A percentile compares a stretch with the other conserved stretches of the same genome.
Evolutionary conservation across 2,329 filamentous ascomycete species (phyloP).

Genomic region (Xylaria sp.): DNA sequence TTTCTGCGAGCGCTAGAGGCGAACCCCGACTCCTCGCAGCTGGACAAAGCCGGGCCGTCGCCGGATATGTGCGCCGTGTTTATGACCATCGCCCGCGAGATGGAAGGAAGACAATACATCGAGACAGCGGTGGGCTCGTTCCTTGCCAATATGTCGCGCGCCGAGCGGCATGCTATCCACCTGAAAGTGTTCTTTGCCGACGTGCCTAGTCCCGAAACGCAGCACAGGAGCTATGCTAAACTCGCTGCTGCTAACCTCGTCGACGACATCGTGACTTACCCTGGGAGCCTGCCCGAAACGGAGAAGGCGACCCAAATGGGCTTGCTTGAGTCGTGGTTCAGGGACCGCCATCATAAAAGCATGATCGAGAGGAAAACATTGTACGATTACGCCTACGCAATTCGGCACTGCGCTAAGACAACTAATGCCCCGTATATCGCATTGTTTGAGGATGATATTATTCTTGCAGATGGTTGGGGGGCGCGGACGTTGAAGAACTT

Average conservation of each 20-base stretch:
- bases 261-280: constrained; percentile 40
- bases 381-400: constrained; percentile 41
- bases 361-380: constrained; percentile 39
- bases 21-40: constrained; percentile 24
- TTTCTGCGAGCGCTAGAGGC: constrained; percentile 35
- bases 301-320: constrained; percentile 31
- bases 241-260: constrained; percentile 31
- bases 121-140: constrained; percentile 42
- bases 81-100: constrained; percentile 37
- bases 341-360: constrained; percentile 30
- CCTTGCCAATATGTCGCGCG: constrained; percentile 40
- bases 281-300: constrained; percentile 26
- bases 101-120: constrained; percentile 40
- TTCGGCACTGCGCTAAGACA: constrained; percentile 36
- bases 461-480: constrained; percentile 42
- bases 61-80: constrained; percentile 40
- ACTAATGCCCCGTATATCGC: constrained; percentile 42
- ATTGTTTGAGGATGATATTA: constrained; percentile 41
- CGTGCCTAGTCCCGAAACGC: constrained; percentile 35
- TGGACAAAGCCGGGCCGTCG: constrained; percentile 33
- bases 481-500: constrained; percentile 37
- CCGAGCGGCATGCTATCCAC: constrained; percentile 36
- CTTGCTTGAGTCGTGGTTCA: constrained; percentile 31
- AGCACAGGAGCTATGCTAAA: constrained; percentile 36
- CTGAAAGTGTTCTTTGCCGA: constrained; percentile 43